Base-by-base conservation (phyloP, 495 filamentous ascomycete genomes). In the Astrocystis sublimbata region DNA sequence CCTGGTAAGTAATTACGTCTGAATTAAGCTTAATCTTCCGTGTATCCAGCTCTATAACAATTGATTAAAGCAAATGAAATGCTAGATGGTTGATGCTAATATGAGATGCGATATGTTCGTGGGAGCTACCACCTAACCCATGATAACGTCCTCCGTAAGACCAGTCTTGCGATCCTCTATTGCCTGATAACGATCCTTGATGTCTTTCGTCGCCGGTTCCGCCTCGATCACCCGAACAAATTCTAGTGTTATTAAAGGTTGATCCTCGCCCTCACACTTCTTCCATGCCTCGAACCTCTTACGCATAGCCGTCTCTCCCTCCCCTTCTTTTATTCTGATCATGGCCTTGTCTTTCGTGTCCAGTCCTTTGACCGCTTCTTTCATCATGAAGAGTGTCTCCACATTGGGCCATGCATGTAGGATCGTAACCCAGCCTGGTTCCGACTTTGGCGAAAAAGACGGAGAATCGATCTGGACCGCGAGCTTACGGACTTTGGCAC, bases 111-210 rank as follows among this genome's bases (percentile, higher is more conserved):
- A n/a, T n/a, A n/a, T n/a, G n/a, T n/a, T n/a, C n/a, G n/a, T n/a
- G 83, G 75, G 23, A 79, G 70, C 1, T 81, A 83, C 38, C 4
- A 42, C 26, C 54, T 63, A 50, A 35, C 64, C 68, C 13, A 68
- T 50, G 58, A 72, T 64, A n/a, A 72, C 65, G 52, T 72, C 70
- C 47, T 70, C 63, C 1, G 51, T 56, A 15, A 49, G 49, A 2
- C 68, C 68, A 21, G 70, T 72, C 33, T 61, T 40, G 40, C 70
- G 62, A 35, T 68, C 68, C 46, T 33, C 23, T 4, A 72, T 43
- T 3, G 56, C 43, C 38, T 40, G 49, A 31, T 72, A 72, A 9
- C 64, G 68, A 7, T 59, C 49, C 6, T 58, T 42, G 23, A 38
- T 24, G 4, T 58, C 45, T 4, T 26, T 47, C 1, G n/a, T 58